These are phyloP conservation scores for Asterochloris erici DNA, from an alignment of 139 green algal species.

Conservation along the genomic window DNA sequence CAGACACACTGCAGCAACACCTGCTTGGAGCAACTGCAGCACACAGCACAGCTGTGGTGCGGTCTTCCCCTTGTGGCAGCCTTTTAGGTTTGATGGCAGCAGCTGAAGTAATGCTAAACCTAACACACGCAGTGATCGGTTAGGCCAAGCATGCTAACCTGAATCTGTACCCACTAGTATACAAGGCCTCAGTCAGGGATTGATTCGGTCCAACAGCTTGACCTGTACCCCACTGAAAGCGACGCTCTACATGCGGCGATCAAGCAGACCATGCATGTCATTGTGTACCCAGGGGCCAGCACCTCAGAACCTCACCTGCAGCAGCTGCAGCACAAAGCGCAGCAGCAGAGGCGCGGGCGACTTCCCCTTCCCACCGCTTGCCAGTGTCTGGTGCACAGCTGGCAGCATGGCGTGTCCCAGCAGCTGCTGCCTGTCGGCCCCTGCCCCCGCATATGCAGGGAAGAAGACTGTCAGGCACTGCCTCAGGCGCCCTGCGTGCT, in stretches of 20 bases:
- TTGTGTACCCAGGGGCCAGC: too few relatives aligned
- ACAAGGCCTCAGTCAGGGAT: background rate
- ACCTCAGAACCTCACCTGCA: background rate
- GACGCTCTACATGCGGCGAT: background rate
- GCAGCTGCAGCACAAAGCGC: conserved; percentile 1
- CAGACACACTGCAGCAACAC: background rate
- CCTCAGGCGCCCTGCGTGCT: conserved; percentile 24
- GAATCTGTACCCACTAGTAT: background rate
- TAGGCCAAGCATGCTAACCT: background rate
- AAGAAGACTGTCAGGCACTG: conserved; percentile 63
- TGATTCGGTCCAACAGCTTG: background rate
- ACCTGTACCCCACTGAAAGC: background rate
- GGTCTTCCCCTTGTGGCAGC: background rate
- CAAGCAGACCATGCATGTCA: background rate
- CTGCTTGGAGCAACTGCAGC: background rate
- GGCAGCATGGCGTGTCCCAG: conserved; percentile 36
- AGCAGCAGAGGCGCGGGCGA: background rate
- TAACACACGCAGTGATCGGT: background rate
- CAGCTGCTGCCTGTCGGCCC: conserved; percentile 19
- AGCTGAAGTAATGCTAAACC: background rate
- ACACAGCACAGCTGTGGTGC: background rate
- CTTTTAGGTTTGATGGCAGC: background rate
- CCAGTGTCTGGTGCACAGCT: conserved; percentile 23
- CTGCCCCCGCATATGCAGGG: conserved; percentile 38
- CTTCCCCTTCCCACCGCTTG: background rate